These are phyloP conservation scores for Hypoxylon sp. DNA, from an alignment of 2,329 filamentous ascomycete species.

Conservation along the genomic window DNA sequence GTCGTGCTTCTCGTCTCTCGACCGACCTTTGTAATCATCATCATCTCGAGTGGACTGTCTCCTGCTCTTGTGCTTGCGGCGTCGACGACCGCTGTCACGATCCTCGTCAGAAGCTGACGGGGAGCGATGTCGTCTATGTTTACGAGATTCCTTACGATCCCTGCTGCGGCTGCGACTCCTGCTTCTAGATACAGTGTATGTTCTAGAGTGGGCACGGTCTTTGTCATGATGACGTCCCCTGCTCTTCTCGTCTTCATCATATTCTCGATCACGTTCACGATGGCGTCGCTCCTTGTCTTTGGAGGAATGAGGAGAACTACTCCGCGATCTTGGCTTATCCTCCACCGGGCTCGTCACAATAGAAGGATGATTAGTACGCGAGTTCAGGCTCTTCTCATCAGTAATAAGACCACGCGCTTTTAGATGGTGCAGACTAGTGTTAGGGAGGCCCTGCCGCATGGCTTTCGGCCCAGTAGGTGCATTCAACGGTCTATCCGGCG, in stretches of 20 bases:
- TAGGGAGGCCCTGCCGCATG: conserved; percentile 88
- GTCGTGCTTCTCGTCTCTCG: conserved; percentile 54
- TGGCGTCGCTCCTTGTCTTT: conserved; percentile 48
- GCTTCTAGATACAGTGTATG: conserved; percentile 47
- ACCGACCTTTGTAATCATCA: conserved; percentile 51
- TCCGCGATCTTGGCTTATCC: conserved; percentile 54
- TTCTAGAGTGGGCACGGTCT: conserved; percentile 44
- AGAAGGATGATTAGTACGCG: conserved; percentile 44
- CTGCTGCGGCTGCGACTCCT: conserved; percentile 50
- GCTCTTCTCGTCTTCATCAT: conserved; percentile 43
- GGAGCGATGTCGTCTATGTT: conserved; percentile 65
- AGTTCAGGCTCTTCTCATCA: conserved; percentile 49
- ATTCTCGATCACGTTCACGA: conserved; percentile 49
- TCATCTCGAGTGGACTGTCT: conserved; percentile 57
- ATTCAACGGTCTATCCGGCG: conserved; percentile 64
- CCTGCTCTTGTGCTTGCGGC: conserved; percentile 59
- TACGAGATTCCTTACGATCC: conserved; percentile 57
- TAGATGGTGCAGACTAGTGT: conserved; percentile 77
- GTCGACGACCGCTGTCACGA: conserved; percentile 59
- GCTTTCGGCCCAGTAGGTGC: conserved; percentile 94
- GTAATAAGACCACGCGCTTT: conserved; percentile 61
- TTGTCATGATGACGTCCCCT: conserved; percentile 42
- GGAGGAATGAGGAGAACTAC: conserved; percentile 56
- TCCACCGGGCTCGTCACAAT: conserved; percentile 46
- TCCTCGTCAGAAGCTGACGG: conserved; percentile 56